Evolutionary conservation across 2,329 filamentous ascomycete species (phyloP).

Genomic region (Aureobasidium sp.): DNA sequence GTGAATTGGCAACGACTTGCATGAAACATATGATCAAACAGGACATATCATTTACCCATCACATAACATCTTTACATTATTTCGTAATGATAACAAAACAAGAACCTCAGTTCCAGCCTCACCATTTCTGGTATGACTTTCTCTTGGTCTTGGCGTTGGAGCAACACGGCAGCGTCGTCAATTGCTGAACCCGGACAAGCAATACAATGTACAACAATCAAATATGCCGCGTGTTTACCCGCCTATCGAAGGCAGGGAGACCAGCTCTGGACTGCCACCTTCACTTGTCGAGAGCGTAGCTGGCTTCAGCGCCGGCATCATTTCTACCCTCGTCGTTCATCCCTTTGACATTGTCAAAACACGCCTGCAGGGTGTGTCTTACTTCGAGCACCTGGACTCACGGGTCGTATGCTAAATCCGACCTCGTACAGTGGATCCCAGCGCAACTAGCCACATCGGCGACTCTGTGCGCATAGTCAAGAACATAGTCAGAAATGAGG

Average conservation of each 20-base stretch:
- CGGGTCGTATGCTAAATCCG: slow-evolving; percentile 2
- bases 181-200: no score
- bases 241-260: slow-evolving; percentile 38
- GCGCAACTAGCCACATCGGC: slow-evolving; percentile 41
- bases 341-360: slow-evolving; percentile 96
- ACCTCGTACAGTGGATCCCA: slow-evolving; percentile 44
- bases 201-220: background rate
- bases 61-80: no score
- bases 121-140: no score
- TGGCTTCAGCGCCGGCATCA: slow-evolving; percentile 79
- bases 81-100: no score
- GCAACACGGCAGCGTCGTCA: no score
- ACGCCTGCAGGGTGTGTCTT: slow-evolving; percentile 59
- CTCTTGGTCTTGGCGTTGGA: no score
- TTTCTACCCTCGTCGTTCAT: slow-evolving; percentile 81
- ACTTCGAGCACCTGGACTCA: background rate
- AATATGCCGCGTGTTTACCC: slow-evolving; percentile 45
- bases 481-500: slow-evolving; percentile 48
- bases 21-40: no score
- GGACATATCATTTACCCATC: no score
- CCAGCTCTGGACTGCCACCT: slow-evolving; percentile 57
- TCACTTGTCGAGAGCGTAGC: slow-evolving; percentile 81
- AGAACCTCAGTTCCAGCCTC: no score
- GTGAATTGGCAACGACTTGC: no score
- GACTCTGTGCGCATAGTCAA: slow-evolving; percentile 48